A percentile compares a stretch with the other conserved stretches of the same genome.
phyloP scores from a whole-genome alignment of 495 filamentous ascomycete genomes.

The Penicillium macrosclerotiorum region DNA sequence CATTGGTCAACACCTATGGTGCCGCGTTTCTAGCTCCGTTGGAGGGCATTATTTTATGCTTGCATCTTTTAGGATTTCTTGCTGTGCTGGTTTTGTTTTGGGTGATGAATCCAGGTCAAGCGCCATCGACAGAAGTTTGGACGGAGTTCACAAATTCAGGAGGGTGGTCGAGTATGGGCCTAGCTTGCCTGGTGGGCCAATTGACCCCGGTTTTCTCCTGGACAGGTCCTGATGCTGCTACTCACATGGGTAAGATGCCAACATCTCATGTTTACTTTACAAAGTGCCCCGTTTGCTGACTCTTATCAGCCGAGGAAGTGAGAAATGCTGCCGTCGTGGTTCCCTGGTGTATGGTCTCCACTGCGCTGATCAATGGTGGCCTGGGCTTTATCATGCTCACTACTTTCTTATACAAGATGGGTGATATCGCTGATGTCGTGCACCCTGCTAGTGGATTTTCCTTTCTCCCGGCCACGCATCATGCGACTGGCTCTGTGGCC shows the following conservation, averaged over 20 bases:
- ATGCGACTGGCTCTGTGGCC: slow-evolving; percentile 27
- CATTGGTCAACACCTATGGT: slow-evolving; percentile 43
- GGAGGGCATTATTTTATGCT: slow-evolving; percentile 41
- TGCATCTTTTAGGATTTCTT: slow-evolving; percentile 51
- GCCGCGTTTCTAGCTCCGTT: slow-evolving; percentile 37
- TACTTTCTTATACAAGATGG: slow-evolving; percentile 46
- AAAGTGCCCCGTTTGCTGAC: slow-evolving; percentile 1
- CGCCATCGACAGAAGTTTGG: slow-evolving; percentile 36
- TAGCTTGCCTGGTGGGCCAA: slow-evolving; percentile 44
- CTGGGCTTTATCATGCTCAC: slow-evolving; percentile 39
- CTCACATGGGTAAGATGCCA: slow-evolving; percentile 34
- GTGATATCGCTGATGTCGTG: slow-evolving; percentile 34
- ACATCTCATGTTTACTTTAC: background rate
- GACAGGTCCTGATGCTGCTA: slow-evolving; percentile 37
- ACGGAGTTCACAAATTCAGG: slow-evolving; percentile 46
- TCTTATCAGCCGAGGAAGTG: slow-evolving; percentile 43
- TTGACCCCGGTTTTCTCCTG: slow-evolving; percentile 42
- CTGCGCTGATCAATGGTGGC: slow-evolving; percentile 40
- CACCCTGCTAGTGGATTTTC: slow-evolving; percentile 35
- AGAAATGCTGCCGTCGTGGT: slow-evolving; percentile 44
- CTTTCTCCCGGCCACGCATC: slow-evolving; percentile 34
- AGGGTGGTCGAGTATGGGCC: slow-evolving; percentile 40
- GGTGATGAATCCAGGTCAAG: slow-evolving; percentile 37
- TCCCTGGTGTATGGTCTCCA: slow-evolving; percentile 46
- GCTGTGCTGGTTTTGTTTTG: slow-evolving; percentile 47